Evolutionary conservation across 2,329 filamentous ascomycete species (phyloP), one percentile per base, ranked within the genome.

Genomic region (Dactylellina haptotyla): DNA sequence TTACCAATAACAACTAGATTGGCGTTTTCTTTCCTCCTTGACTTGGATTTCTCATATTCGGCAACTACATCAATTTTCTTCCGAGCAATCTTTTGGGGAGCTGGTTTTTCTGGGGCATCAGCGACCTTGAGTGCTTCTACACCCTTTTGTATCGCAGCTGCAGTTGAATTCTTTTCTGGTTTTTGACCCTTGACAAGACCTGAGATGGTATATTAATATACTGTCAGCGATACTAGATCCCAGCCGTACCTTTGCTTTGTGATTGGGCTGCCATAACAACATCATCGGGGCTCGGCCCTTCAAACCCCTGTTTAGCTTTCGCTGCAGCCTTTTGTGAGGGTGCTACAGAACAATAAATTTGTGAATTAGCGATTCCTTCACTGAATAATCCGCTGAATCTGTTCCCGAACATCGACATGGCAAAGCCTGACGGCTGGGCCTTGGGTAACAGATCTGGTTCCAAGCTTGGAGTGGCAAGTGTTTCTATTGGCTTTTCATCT

Each of bases 1-100:
- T 77, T 83, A 93, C 91, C 93, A 77, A 97, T 93, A 32, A 97
- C 93, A 5, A 97, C 93, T 81, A 97, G 96, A 79, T 92, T 97
- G 43, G 91, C 90, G 61, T 88, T 89, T 77, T 89, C 90, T 82
- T 97, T 98, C 41, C 62, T 63, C 39, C 69, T 67, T 76, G 85
- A 85, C 59, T 88, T 86, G 58, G 87, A 86, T 76, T 89, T 92
- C 78, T 90, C 86, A 78, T 90, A 94, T 79, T 97, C 93, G 50
- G 88, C 87, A 32, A 94, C 79, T 2, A 98, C 93, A 80, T 98
- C 87, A 18, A 98, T 82, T 63, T 95, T 93, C 80, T 96, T 96
- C 12, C 46, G 16, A 2, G 56, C 32, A 14, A 62, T 67, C 32
- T 65, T 65, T 5, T 61, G 41, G 5, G 37, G 28, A 5, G 32